Conservation (phyloP, 169 alveolate genomes). For the Theileria equi region DNA sequence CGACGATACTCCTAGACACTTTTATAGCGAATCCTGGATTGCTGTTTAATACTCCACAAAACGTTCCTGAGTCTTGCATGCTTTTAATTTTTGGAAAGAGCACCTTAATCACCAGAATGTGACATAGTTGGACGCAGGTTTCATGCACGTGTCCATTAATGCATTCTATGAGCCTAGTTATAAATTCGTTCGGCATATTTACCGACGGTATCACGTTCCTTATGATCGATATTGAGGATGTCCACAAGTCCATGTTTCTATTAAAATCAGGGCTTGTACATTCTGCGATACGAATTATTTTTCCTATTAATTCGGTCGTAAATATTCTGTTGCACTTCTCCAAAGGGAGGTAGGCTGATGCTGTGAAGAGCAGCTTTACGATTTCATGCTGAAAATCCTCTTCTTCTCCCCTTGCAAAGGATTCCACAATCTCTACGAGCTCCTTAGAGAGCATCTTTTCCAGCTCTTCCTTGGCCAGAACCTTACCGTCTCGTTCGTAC, state of each 20-base stretch:
- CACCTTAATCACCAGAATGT: slow-evolving; percentile 13
- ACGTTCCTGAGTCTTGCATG: too few relatives aligned
- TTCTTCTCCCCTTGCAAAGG: slow-evolving; percentile 26
- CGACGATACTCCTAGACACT: not conserved
- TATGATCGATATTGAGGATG: slow-evolving; percentile 14
- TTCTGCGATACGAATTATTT: slow-evolving; percentile 19
- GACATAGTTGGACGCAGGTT: slow-evolving; percentile 38
- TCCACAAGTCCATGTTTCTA: slow-evolving; percentile 33
- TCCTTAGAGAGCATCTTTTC: slow-evolving; percentile 11
- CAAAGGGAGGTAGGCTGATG: slow-evolving; percentile 15
- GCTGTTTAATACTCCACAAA: not conserved
- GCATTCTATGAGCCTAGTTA: not conserved
- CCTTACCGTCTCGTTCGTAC: slow-evolving; percentile 3
- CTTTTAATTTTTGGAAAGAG: slow-evolving; percentile 7
- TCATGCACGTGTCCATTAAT: slow-evolving; percentile 8
- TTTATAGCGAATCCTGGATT: not conserved
- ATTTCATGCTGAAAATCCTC: slow-evolving; percentile 20
- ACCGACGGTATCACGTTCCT: slow-evolving; percentile 13
- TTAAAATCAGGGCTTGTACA: not conserved
- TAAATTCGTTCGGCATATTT: slow-evolving; percentile 12
- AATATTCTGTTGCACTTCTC: slow-evolving; percentile 11
- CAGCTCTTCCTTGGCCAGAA: slow-evolving; percentile 15
- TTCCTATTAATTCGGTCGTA: slow-evolving; percentile 4
- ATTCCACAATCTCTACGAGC: slow-evolving; percentile 8
- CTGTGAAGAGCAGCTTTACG: slow-evolving; percentile 16